Evolutionary conservation across 1,284 basidiomycete species (phyloP), one percentile per base, ranked within the genome.

Genomic region (Termitomyces sp.): DNA sequence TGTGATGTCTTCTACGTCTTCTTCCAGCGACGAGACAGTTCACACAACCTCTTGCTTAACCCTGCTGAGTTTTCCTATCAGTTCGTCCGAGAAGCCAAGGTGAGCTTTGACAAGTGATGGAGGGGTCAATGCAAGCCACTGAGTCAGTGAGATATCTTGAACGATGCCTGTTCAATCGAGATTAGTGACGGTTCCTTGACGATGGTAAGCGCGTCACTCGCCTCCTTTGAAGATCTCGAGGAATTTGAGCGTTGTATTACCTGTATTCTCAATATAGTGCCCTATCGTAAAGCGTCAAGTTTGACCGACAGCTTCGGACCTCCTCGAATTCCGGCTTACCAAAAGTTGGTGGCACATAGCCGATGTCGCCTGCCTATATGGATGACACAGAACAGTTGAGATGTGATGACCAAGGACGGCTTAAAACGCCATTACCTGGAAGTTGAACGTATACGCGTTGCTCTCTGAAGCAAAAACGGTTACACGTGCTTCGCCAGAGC

Each of bases 231-330:
- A 79, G 33, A 88, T 75, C 64, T 87, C 84, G 7, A 88, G 67
- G 62, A 80, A 81, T 54, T 69, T 72, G 41, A 86, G 62, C 0
- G 81, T 77, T 1, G 74, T 73, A 57, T 81, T 79, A n/a, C 84
- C 83, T 1, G 77, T 81, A 62, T 86, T 86, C 67, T 87, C 83
- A 24, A 87, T 71, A 60, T 87, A 86, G 62, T 87, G 86, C 0
- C 80, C 82, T 77, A 53, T 30, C 38, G 46, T 54, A 14, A 45
- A 42, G 49, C 3, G 19, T 16, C 7, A 13, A 28, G 38, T 9
- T 39, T 24, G 11, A 10, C 45, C 5, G 14, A 3, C 39, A 14
- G 2, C 13, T 37, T 34, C 30, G 16, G 41, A 4, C 28, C 41
- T 9, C 5, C 26, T 31, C n/a, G 16, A 18, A 7, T 3, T 16